Evolutionary conservation across 495 filamentous ascomycete genomes (phyloP).

Genomic region (Penicillium longicatenatum): DNA sequence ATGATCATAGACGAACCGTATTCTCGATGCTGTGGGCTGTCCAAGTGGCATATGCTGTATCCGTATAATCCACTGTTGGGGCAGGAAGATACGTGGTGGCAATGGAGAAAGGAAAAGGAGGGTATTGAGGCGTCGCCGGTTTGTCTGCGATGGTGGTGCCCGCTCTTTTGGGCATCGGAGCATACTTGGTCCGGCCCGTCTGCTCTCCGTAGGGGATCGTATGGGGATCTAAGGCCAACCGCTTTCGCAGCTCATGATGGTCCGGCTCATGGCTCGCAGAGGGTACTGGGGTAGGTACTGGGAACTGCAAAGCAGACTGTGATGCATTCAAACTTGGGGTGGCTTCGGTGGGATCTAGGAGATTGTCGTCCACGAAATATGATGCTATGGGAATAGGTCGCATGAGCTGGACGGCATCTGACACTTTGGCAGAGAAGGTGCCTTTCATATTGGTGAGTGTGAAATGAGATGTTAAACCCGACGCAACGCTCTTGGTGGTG

Average conservation of each 20-base stretch:
- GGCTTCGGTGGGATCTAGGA: conserved; percentile 16
- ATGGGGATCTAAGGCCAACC: conserved; percentile 37
- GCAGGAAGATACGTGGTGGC: conserved; percentile 58
- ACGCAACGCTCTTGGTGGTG: conserved; percentile 43
- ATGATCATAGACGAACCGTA: conserved; percentile 52
- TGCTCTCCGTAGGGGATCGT: conserved; percentile 63
- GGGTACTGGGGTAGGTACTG: conserved; percentile 17
- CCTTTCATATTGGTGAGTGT: conserved; percentile 69
- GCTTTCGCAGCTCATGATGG: conserved; percentile 33
- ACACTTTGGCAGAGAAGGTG: conserved; percentile 51
- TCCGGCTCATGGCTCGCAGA: conserved; percentile 11
- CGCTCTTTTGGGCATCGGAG: conserved; percentile 71
- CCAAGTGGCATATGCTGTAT: conserved; percentile 61
- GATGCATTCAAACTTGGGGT: conserved; percentile 13
- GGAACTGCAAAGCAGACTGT: conserved; percentile 14
- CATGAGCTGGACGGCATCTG: conserved; percentile 43
- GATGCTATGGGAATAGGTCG: conserved; percentile 39
- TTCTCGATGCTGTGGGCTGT: conserved; percentile 60
- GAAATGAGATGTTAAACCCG: conserved; percentile 66
- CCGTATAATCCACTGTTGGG: conserved; percentile 60
- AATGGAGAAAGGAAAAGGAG: conserved; percentile 61
- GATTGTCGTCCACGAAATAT: conserved; percentile 7
- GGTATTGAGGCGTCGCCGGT: conserved; percentile 55
- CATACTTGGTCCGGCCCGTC: conserved; percentile 65
- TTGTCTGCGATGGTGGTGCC: conserved; percentile 64